These are phyloP conservation scores for Vanrija pseudolonga DNA, from an alignment of 1,284 basidiomycete species.

Conservation along the genomic window DNA sequence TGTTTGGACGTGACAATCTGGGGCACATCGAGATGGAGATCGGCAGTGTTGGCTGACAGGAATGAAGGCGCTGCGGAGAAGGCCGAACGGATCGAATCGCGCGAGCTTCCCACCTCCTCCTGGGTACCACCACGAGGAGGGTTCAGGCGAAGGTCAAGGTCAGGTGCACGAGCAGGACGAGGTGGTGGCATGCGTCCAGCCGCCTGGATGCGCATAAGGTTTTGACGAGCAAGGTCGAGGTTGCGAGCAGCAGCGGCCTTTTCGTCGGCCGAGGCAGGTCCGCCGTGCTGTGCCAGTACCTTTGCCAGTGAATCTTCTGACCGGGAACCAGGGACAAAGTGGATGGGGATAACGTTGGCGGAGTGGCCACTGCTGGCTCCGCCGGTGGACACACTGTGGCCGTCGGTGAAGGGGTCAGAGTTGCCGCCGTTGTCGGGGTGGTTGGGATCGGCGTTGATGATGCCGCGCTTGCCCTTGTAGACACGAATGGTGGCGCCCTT, in stretches of 20 bases:
- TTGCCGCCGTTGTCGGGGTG: slow-evolving; percentile 25
- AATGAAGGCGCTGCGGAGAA: slow-evolving; percentile 40
- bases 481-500: slow-evolving; percentile 34
- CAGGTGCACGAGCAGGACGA: slow-evolving; percentile 47
- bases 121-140: slow-evolving; percentile 7
- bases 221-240: slow-evolving; percentile 44
- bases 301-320: slow-evolving; percentile 19
- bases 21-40: slow-evolving; percentile 46
- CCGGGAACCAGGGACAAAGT: slow-evolving; percentile 41
- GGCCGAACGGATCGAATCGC: slow-evolving; percentile 39
- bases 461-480: slow-evolving; percentile 31
- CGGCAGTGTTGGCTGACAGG: slow-evolving; percentile 42
- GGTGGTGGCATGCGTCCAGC: slow-evolving; percentile 19
- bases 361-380: slow-evolving; percentile 27
- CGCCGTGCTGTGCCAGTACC: slow-evolving; percentile 4
- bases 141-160: slow-evolving; percentile 45
- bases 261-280: slow-evolving; percentile 2
- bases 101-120: slow-evolving; percentile 9
- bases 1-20: slow-evolving; percentile 48
- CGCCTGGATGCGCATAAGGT: slow-evolving; percentile 27
- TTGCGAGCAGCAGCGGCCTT: slow-evolving; percentile 30
- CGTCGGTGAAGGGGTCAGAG: slow-evolving; percentile 45
- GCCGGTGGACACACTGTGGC: slow-evolving; percentile 38
- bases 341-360: slow-evolving; percentile 49
- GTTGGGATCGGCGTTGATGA: slow-evolving; percentile 41